Conservation (phyloP, 495 filamentous ascomycete genomes). For the Ramalina intermedia region DNA sequence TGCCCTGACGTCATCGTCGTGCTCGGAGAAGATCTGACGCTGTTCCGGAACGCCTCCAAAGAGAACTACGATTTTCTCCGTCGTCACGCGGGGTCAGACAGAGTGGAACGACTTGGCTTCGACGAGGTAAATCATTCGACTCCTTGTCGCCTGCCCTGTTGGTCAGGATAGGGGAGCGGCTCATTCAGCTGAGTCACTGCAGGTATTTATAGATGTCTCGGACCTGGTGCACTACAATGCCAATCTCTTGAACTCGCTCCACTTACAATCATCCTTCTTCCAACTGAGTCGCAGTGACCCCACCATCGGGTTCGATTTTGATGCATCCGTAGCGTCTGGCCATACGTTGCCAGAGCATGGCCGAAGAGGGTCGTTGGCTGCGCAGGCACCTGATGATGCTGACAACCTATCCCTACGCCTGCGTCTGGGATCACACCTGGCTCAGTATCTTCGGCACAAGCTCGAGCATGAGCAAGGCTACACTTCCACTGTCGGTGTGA, state of each 20-base stretch:
- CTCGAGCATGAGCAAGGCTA: slow-evolving; percentile 71
- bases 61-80: slow-evolving; percentile 56
- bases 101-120: slow-evolving; percentile 67
- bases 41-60: slow-evolving; percentile 77
- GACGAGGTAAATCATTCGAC: slow-evolving; percentile 46
- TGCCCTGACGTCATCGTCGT: slow-evolving; percentile 78
- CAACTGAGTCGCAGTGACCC: slow-evolving; percentile 62
- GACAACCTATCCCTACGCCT: slow-evolving; percentile 36
- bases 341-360: slow-evolving; percentile 35
- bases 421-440: slow-evolving; percentile 60
- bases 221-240: slow-evolving; percentile 74
- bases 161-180: neutral
- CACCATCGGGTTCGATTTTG: slow-evolving; percentile 61
- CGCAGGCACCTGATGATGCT: neutral
- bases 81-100: slow-evolving; percentile 55
- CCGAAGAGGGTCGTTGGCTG: neutral
- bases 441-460: slow-evolving; percentile 49
- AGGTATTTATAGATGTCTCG: slow-evolving; percentile 63
- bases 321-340: slow-evolving; percentile 49
- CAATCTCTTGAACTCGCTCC: slow-evolving; percentile 49
- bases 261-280: slow-evolving; percentile 60
- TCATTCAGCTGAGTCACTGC: slow-evolving; percentile 6
- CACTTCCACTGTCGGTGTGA: slow-evolving; percentile 74
- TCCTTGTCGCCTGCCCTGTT: neutral
- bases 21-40: slow-evolving; percentile 73